Conservation (phyloP, 2,329 filamentous ascomycete species). For the Venturia nashicola region DNA sequence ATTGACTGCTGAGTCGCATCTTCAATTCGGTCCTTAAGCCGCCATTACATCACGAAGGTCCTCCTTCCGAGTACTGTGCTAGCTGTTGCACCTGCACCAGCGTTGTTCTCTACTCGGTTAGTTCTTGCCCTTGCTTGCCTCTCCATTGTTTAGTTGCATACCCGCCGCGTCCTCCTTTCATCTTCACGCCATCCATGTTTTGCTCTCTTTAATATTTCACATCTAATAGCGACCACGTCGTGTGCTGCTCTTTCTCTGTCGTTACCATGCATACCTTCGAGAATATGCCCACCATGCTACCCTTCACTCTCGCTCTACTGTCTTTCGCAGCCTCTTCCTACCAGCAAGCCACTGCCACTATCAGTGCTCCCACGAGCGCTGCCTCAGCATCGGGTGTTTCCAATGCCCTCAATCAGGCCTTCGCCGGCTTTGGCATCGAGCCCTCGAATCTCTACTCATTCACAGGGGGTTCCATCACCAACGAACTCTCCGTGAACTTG, state of each 20-base stretch:
- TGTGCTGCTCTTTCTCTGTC: neutral
- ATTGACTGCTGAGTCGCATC: neutral
- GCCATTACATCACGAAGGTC: neutral
- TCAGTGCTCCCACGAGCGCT: neutral
- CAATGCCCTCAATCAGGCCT: neutral
- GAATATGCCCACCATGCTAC: neutral
- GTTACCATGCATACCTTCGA: neutral
- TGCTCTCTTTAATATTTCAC: neutral
- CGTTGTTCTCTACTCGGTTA: neutral
- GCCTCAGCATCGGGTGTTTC: neutral
- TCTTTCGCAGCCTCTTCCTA: neutral
- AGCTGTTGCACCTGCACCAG: too few species aligned
- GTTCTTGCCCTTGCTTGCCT: neutral
- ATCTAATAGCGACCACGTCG: neutral
- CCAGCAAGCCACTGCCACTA: neutral
- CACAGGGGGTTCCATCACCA: constrained; percentile 30
- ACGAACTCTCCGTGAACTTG: constrained; percentile 34
- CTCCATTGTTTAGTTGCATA: neutral
- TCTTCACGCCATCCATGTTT: neutral
- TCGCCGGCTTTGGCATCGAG: constrained; percentile 38
- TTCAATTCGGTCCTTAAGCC: neutral
- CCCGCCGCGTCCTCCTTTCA: neutral
- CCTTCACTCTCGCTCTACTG: neutral
- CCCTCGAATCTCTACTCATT: constrained; percentile 41
- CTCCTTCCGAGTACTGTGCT: too few species aligned